These are phyloP conservation scores for Colletotrichum chrysophilum DNA, from an alignment of 2,329 filamentous ascomycete species.

Conservation along the genomic window DNA sequence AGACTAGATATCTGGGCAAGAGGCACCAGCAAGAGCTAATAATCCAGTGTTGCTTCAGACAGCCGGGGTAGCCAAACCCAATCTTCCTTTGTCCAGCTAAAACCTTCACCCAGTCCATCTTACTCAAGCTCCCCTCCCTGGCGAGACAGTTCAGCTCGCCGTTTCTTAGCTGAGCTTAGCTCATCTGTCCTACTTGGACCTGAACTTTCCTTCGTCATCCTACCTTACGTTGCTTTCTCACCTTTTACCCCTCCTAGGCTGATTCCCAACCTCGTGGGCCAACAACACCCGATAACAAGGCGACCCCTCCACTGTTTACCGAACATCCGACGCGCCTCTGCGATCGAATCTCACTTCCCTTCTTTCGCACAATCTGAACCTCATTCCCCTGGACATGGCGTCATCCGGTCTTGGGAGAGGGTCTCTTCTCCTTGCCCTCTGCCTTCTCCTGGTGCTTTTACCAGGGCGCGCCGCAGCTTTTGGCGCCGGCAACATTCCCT, in stretches of 20 bases:
- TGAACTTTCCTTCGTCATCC: conserved; percentile 1
- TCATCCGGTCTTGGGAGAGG: conserved; percentile 51
- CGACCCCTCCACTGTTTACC: neutral
- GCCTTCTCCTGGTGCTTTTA: conserved; percentile 60
- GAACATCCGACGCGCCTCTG: neutral
- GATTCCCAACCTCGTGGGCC: neutral
- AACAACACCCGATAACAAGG: neutral
- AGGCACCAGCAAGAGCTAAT: neutral
- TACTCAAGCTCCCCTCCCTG: neutral
- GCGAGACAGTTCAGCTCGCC: neutral
- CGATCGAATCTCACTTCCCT: neutral
- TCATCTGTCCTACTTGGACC: neutral
- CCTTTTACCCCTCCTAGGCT: conserved; percentile 2
- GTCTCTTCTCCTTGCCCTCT: conserved; percentile 56
- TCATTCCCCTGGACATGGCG: conserved; percentile 44
- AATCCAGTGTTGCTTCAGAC: neutral
- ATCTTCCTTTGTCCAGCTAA: neutral
- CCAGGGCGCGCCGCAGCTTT: conserved; percentile 65
- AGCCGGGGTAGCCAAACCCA: neutral
- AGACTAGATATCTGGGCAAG: neutral
- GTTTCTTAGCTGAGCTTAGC: neutral
- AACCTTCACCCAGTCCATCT: neutral
- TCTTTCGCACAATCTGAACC: neutral
- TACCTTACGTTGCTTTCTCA: neutral
- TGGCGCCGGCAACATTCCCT: conserved; percentile 75